phyloP scores from a whole-genome alignment of 345 rosid genomes.

The Lumnitzera racemosa region DNA sequence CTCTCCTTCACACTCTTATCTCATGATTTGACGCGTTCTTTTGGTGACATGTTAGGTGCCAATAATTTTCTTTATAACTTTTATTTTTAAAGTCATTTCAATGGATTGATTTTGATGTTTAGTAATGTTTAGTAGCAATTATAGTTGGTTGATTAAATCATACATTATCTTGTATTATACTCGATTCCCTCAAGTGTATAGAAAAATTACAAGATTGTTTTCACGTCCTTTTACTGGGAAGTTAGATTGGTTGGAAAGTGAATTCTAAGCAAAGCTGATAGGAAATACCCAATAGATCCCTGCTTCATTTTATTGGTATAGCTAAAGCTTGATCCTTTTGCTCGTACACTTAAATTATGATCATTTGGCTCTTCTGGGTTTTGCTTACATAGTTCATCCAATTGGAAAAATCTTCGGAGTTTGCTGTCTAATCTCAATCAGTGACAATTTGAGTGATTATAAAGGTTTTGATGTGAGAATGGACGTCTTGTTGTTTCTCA shows the following conservation, averaged over 20 bases:
- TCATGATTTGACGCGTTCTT: slow-evolving; percentile 5
- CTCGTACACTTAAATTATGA: slow-evolving; percentile 4
- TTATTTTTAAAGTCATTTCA: too few relatives aligned
- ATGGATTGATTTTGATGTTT: too few relatives aligned
- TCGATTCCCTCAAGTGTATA: too few relatives aligned
- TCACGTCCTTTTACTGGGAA: not conserved
- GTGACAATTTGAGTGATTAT: not conserved
- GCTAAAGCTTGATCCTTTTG: slow-evolving; percentile 3
- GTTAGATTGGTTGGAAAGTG: slow-evolving; percentile 28
- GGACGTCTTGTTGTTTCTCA: not conserved
- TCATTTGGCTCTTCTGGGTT: slow-evolving; percentile 7
- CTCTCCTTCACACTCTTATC: not conserved
- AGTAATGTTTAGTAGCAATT: too few relatives aligned
- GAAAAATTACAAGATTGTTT: not conserved
- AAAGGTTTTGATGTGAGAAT: not conserved
- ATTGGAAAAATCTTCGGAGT: not conserved
- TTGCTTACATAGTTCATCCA: slow-evolving; percentile 5
- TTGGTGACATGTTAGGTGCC: slow-evolving; percentile 9
- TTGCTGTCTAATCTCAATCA: too few relatives aligned
- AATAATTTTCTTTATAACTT: too few relatives aligned
- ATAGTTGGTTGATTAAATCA: not conserved
- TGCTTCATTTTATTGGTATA: slow-evolving; percentile 9
- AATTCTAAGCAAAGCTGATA: slow-evolving; percentile 42
- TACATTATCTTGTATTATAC: not conserved
- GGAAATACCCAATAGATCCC: slow-evolving; percentile 1